Base-by-base conservation (phyloP, 768 basidiomycete species). In the Boletales sp. region DNA sequence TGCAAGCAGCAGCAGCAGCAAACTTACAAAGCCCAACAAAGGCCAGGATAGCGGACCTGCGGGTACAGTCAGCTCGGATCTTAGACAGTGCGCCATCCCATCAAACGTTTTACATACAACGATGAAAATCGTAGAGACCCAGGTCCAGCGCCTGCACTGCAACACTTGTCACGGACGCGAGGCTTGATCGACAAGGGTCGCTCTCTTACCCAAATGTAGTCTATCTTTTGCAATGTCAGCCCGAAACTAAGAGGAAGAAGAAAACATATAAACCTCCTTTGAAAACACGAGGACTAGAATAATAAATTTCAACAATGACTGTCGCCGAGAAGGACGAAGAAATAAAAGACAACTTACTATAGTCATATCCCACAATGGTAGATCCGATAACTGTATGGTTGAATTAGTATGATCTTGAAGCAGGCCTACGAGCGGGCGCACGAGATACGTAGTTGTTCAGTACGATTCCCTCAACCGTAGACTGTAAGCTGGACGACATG, bases 131-230 rank as follows among this genome's bases (percentile, higher is more conserved):
- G 41, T 33, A 8, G 59, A 62, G 13, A 61, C 50, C 39, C 31
- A 43, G 39, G 56, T 46, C 56, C 56, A 57, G 1, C 18, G n/a
- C 25, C 21, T 46, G 7, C n/a, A 1, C 56, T 57, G n/a, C 3
- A 5, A 0, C 4, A 15, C n/a, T 8, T 12, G 8, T 49, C 9
- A 49, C 12, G 2, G 8, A 14, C 13, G 8, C 2, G 0, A 9
- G n/a, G 4, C 8, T 4, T 8, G 17, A 13, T 15, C 6, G 0
- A 17, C 21, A 10, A 15, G 13, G 15, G 10, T 7, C 41, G 25
- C 9, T 39, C 18, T 33, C 56, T 34, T 1, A 59, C 58, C 58
- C 58, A 59, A 18, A 59, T 33, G 38, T 56, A 60, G 1, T 56
- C 46, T 50, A 59, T 9, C 58, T 59, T 40, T 21, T 21, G 21